Evolutionary conservation across 495 filamentous ascomycete genomes (phyloP).

Genomic region (Aspergillus sclerotioniger): DNA sequence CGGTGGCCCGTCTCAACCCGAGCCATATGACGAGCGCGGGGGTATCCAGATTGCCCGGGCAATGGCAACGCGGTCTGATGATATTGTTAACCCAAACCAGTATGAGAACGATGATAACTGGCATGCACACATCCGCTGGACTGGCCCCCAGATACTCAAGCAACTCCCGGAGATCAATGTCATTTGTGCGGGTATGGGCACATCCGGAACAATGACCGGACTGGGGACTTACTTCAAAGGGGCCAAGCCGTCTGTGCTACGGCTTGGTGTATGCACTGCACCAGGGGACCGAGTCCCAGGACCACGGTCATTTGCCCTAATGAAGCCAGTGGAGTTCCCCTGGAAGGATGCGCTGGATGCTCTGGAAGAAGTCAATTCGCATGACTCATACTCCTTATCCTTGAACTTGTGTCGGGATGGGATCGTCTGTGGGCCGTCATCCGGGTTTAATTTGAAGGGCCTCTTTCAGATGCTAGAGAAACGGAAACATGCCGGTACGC

Average conservation of each 20-base stretch:
- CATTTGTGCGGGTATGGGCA: slow-evolving; percentile 58
- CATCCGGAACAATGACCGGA: slow-evolving; percentile 54
- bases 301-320: slow-evolving; percentile 51
- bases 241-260: slow-evolving; percentile 49
- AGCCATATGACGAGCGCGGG: slow-evolving; percentile 52
- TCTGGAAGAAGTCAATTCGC: slow-evolving; percentile 54
- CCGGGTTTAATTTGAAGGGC: slow-evolving; percentile 56
- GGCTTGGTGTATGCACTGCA: slow-evolving; percentile 55
- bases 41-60: slow-evolving; percentile 48
- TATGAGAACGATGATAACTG: slow-evolving; percentile 61
- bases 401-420: slow-evolving; percentile 56
- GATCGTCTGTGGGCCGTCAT: slow-evolving; percentile 59
- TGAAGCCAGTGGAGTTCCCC: slow-evolving; percentile 55
- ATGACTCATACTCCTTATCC: slow-evolving; percentile 53
- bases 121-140: slow-evolving; percentile 59
- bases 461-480: slow-evolving; percentile 51
- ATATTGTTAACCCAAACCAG: slow-evolving; percentile 54
- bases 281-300: slow-evolving; percentile 57
- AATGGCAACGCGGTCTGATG: slow-evolving; percentile 37
- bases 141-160: slow-evolving; percentile 55
- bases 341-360: slow-evolving; percentile 54
- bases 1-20: slow-evolving; percentile 57
- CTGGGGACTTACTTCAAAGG: slow-evolving; percentile 53
- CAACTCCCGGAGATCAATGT: slow-evolving; percentile 59
- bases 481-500: slow-evolving; percentile 42